A percentile compares a stretch with the other conserved stretches of the same genome.
These are phyloP conservation scores for Schizosaccharomyces lindneri DNA, from an alignment of 805 yeast genomes.

Conservation along the genomic window DNA sequence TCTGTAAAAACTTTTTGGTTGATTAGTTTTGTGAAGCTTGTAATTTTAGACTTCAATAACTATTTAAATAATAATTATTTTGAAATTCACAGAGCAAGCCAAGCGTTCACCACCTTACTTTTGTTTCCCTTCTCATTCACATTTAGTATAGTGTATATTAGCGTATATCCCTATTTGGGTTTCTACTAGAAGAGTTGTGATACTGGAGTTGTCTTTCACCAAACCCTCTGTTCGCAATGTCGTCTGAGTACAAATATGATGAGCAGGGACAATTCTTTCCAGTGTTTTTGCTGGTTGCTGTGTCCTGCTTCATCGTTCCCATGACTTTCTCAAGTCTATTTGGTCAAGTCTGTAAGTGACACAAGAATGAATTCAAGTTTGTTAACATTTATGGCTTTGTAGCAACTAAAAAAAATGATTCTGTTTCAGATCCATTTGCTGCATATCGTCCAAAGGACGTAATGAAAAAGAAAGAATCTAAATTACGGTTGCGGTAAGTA, in stretches of 20 bases:
- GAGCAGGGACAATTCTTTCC: slow-evolving; percentile 1
- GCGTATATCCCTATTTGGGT: too few species aligned
- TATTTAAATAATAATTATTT: too few species aligned
- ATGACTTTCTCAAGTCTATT: neutral
- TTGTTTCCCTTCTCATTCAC: too few species aligned
- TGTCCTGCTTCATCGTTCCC: neutral
- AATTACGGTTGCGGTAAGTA: neutral
- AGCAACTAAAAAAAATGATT: neutral
- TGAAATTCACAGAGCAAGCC: too few species aligned
- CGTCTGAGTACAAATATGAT: slow-evolving; percentile 2
- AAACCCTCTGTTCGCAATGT: neutral
- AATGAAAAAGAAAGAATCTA: neutral
- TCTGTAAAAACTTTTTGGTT: too few species aligned
- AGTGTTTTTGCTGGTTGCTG: neutral
- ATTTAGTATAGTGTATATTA: too few species aligned
- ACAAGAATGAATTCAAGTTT: neutral
- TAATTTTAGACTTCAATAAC: too few species aligned
- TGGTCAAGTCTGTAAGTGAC: neutral
- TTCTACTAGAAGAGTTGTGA: neutral
- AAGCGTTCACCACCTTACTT: too few species aligned
- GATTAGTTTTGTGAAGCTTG: too few species aligned
- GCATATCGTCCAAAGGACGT: neutral
- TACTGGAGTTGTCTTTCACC: neutral
- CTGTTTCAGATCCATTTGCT: neutral
- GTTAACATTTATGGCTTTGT: neutral